Evolutionary conservation across 2,329 filamentous ascomycete genomes (phyloP), one percentile per base, ranked within the genome.

Genomic region (Ramularia collo-cygni): DNA sequence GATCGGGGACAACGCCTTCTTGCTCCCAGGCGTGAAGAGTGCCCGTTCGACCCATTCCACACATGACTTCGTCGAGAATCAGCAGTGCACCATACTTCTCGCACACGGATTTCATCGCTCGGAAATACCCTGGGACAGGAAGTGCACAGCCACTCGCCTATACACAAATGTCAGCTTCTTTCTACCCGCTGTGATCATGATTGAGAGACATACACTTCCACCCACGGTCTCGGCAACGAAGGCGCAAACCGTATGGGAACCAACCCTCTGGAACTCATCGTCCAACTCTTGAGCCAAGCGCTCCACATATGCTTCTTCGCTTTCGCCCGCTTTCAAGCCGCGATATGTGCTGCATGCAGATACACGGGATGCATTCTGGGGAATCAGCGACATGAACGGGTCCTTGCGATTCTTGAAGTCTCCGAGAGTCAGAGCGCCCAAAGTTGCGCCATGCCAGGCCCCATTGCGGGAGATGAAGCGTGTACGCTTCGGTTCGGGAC

Each of bases 71-170:
- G 38, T 77, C 74, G 0, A 75, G 45, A 16, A 76, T 68, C 6
- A 79, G 63, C 2, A 80, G 64, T 0, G 72, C 69, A 3, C 71
- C 72, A 41, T 79, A 62, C 41, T 69, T 70, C 19, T 73, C 64
- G 54, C 77, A 80, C 0, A 81, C 64, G 0, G 59, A 55, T 39
- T 69, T 65, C 42, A 77, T 64, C 8, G 69, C 71, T 14, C 64
- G 54, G 48, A 77, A 70, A 37, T 81, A 81, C 0, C 75, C 75
- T 1, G 58, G 53, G 0, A 74, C 62, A 0, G 75, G 53, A 0
- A 72, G 63, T 1, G 74, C 69, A 40, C 69, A 74, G 4, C 74
- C 76, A n/a, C n/a, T n/a, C n/a, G n/a, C n/a, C n/a, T n/a, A n/a
- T n/a, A n/a, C n/a, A n/a, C n/a, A n/a, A n/a, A n/a, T n/a, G n/a